Percentiles rank a stretch among this genome's conserved stretches.
Evolutionary conservation across 495 filamentous ascomycete genomes (phyloP).

Genomic region (Stereocaulon alpinum): DNA sequence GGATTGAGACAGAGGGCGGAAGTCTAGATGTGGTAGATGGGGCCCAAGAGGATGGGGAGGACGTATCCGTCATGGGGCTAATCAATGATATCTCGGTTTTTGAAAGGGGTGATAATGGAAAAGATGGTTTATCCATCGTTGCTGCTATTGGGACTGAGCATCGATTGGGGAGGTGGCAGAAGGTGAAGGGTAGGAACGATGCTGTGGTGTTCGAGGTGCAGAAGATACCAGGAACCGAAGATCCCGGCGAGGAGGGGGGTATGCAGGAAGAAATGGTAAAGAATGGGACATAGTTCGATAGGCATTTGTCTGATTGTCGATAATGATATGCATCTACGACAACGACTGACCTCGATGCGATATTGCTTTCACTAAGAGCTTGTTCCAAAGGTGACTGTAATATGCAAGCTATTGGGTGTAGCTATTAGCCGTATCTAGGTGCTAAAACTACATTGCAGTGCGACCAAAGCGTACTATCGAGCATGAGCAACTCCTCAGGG

Average conservation of each 20-base stretch:
- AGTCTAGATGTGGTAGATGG: conserved; percentile 25
- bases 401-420: background rate
- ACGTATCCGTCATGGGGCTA: conserved; percentile 53
- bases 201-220: conserved; percentile 73
- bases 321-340: background rate
- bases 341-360: background rate
- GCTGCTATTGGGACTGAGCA: conserved; percentile 80
- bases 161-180: conserved; percentile 67
- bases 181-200: conserved; percentile 59
- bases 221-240: conserved; percentile 24
- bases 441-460: background rate
- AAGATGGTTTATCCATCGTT: conserved; percentile 68
- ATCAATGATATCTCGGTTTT: conserved; percentile 80
- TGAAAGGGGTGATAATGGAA: conserved; percentile 59
- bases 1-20: conserved; percentile 12
- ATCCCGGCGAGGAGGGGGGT: background rate
- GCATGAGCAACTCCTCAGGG: background rate
- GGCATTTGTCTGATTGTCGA: background rate
- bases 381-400: background rate
- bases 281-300: background rate
- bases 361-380: background rate
- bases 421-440: background rate
- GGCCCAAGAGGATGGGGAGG: conserved; percentile 13
- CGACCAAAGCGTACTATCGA: background rate
- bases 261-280: background rate